Evolutionary conservation across 768 basidiomycete genomes (phyloP).

Genomic region (Naganishia onofrii): DNA sequence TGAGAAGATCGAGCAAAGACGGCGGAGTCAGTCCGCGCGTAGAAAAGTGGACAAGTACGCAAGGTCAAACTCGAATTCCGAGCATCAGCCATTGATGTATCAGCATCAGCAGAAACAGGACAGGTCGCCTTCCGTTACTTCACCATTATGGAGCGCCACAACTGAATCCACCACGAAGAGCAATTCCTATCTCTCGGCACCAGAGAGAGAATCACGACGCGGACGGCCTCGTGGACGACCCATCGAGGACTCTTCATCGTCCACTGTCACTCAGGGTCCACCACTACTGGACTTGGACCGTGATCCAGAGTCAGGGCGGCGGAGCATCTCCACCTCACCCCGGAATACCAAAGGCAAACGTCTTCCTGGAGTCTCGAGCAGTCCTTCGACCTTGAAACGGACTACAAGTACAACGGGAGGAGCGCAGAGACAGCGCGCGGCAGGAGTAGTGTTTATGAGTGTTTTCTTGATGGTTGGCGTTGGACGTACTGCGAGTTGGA

Average conservation of each 20-base stretch:
- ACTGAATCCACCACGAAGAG: constrained; percentile 39
- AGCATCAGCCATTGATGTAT: constrained; percentile 48
- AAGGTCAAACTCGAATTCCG: neutral
- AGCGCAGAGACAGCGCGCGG: constrained; percentile 55
- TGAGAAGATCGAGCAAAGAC: constrained; percentile 36
- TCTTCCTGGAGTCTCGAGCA: constrained; percentile 10
- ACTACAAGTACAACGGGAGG: constrained; percentile 9
- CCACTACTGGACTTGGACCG: constrained; percentile 1
- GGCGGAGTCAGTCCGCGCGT: constrained; percentile 32
- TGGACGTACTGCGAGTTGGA: constrained; percentile 55
- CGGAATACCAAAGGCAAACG: neutral
- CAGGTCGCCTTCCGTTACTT: constrained; percentile 53
- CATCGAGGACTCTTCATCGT: neutral
- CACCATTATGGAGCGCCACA: constrained; percentile 8
- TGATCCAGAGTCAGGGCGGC: neutral
- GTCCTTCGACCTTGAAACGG: neutral
- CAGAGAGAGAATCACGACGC: constrained; percentile 51
- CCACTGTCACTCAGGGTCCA: neutral
- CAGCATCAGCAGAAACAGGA: too few relatives aligned
- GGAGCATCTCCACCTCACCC: constrained; percentile 9
- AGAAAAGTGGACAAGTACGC: constrained; percentile 13
- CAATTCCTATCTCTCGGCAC: constrained; percentile 56
- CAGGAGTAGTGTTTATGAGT: constrained; percentile 77
- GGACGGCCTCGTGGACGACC: constrained; percentile 33
- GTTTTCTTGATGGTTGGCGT: constrained; percentile 71